Conservation (phyloP, 73 alveolate species). For the Tetrahymena elliotti region DNA sequence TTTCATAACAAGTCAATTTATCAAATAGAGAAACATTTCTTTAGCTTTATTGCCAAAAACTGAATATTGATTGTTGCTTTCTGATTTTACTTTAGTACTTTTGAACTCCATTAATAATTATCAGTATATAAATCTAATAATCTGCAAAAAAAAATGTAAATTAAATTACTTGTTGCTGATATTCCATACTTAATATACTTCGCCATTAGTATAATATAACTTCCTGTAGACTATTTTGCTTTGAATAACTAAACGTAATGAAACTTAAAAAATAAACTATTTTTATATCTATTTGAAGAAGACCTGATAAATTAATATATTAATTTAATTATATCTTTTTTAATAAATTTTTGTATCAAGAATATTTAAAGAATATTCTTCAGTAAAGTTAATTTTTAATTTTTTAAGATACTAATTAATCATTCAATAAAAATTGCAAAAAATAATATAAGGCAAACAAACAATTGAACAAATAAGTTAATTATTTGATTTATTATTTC, state of each 20-base stretch:
- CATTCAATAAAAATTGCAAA: too few species aligned
- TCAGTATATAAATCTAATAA: too few species aligned
- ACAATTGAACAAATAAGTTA: too few species aligned
- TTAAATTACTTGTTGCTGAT: not conserved
- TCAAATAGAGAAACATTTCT: too few species aligned
- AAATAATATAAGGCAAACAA: too few species aligned
- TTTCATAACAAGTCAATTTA: not conserved
- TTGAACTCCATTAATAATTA: too few species aligned
- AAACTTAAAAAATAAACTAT: not conserved
- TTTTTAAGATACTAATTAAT: not conserved
- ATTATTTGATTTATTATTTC: too few species aligned
- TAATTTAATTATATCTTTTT: not conserved
- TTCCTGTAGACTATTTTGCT: not conserved
- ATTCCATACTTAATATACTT: not conserved
- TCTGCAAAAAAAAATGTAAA: not conserved
- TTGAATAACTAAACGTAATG: not conserved
- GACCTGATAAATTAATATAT: not conserved
- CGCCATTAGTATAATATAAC: not conserved
- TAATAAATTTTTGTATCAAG: not conserved
- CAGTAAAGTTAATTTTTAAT: not conserved
- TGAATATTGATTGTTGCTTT: too few species aligned
- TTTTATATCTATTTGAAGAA: not conserved
- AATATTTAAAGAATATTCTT: not conserved
- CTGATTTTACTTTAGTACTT: too few species aligned
- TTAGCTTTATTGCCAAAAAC: too few species aligned